phyloP scores from a whole-genome alignment of 176 grass and related monocot genomes.

The Eremochloa ophiuroides region DNA sequence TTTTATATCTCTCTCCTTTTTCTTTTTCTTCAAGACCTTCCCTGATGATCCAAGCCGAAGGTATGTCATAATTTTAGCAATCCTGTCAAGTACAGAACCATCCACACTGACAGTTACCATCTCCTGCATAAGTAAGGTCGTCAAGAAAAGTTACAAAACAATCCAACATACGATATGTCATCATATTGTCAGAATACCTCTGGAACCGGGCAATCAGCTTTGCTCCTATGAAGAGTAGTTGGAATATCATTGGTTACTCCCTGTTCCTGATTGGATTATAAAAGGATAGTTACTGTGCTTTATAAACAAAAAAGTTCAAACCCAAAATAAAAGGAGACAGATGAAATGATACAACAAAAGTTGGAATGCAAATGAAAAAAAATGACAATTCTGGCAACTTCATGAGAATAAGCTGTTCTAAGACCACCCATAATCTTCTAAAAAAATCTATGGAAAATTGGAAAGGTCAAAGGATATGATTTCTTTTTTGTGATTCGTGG shows the following conservation, averaged over 20 bases:
- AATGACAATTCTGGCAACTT: background rate
- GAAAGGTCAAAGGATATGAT: too few relatives aligned
- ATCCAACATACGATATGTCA: background rate
- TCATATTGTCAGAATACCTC: conserved; percentile 41
- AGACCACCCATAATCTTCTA: background rate
- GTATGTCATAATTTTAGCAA: conserved; percentile 99
- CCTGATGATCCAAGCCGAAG: conserved; percentile 97
- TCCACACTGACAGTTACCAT: conserved; percentile 94
- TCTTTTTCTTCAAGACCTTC: conserved; percentile 99
- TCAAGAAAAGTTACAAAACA: background rate
- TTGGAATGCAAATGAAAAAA: background rate
- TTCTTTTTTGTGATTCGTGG: too few relatives aligned
- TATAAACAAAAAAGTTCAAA: background rate
- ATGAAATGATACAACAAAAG: background rate
- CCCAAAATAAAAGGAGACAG: background rate
- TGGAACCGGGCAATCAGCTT: conserved; percentile 81
- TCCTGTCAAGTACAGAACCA: conserved; percentile 89
- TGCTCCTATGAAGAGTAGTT: conserved; percentile 95
- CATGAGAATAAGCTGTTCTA: background rate
- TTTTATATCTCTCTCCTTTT: conserved; percentile 88
- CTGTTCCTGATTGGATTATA: conserved; percentile 65
- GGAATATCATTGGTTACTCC: conserved; percentile 88
- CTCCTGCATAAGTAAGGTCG: conserved; percentile 55
- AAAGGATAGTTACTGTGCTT: background rate
- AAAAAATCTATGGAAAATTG: too few relatives aligned